These are phyloP conservation scores for Neurospora sp. DNA, from an alignment of 495 filamentous ascomycete genomes.

Conservation along the genomic window DNA sequence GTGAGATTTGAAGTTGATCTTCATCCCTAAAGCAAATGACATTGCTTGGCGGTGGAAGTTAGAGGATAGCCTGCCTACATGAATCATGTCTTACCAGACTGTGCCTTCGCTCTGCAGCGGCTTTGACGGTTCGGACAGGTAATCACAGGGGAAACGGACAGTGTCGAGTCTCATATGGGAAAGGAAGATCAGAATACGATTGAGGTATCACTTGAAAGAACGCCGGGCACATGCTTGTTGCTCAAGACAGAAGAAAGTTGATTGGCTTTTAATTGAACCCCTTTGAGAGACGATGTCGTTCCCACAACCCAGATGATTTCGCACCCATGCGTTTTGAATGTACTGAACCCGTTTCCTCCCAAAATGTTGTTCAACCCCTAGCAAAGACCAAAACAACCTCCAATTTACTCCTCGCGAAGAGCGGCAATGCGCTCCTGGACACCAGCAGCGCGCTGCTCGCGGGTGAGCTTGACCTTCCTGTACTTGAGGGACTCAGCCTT, in stretches of 20 bases:
- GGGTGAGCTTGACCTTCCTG: conserved; percentile 62
- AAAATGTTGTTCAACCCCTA: conserved; percentile 14
- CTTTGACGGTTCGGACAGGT: background rate
- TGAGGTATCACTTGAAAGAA: background rate
- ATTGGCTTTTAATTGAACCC: conserved; percentile 24
- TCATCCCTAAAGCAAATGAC: background rate
- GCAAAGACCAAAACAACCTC: conserved; percentile 3
- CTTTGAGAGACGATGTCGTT: background rate
- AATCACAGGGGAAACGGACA: background rate
- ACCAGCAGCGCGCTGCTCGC: conserved; percentile 64
- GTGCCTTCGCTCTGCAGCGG: background rate
- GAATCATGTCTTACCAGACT: background rate
- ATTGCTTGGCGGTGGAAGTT: background rate
- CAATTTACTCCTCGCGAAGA: conserved; percentile 40
- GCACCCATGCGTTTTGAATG: background rate
- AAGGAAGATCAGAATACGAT: background rate
- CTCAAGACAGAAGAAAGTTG: conserved; percentile 10
- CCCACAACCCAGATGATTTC: background rate
- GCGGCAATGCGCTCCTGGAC: conserved; percentile 85
- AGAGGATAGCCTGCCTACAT: background rate
- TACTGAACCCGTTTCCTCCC: background rate
- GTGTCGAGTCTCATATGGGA: background rate
- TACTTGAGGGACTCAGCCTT: conserved; percentile 94
- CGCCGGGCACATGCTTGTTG: background rate
- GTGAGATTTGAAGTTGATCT: background rate